Percentiles rank a stretch among this genome's conserved stretches.
Evolutionary conservation across 2,329 filamentous ascomycete species (phyloP).

Genomic region (Akanthomyces muscarius): DNA sequence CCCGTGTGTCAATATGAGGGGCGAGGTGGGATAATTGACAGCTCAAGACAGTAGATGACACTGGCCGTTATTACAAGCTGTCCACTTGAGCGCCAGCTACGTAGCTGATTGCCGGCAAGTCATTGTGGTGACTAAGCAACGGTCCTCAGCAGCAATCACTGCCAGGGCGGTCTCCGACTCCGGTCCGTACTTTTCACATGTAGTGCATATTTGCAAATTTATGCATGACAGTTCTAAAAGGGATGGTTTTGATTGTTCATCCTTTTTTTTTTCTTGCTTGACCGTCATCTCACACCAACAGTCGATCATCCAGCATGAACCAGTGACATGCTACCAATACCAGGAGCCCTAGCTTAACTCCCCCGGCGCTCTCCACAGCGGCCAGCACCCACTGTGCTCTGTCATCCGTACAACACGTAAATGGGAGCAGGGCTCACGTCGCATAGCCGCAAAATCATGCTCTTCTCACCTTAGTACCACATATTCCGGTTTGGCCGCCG

Average conservation of each 20-base stretch:
- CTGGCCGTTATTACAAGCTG: conserved; percentile 10
- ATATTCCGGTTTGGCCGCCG: no score
- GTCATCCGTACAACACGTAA: no score
- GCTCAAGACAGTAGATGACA: not conserved
- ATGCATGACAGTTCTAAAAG: not conserved
- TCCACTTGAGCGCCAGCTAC: conserved; percentile 6
- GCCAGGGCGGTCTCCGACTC: not conserved
- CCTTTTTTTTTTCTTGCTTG: no score
- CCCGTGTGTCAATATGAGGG: not conserved
- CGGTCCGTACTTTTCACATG: not conserved
- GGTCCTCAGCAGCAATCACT: not conserved
- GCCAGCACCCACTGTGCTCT: no score
- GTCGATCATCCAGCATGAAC: not conserved
- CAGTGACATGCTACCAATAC: not conserved
- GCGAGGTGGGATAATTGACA: conserved; percentile 3
- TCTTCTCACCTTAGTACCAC: no score
- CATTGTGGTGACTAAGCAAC: conserved; percentile 12
- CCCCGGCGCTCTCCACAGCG: no score
- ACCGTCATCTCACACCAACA: not conserved
- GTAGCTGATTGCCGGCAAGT: not conserved
- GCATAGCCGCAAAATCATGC: no score
- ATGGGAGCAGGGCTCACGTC: no score
- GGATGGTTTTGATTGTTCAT: not conserved
- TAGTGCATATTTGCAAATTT: not conserved
- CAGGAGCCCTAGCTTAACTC: not conserved